Evolutionary conservation across 73 alveolate genomes (phyloP), one percentile per base, ranked within the genome.

Genomic region (Tetrahymena thermophila): DNA sequence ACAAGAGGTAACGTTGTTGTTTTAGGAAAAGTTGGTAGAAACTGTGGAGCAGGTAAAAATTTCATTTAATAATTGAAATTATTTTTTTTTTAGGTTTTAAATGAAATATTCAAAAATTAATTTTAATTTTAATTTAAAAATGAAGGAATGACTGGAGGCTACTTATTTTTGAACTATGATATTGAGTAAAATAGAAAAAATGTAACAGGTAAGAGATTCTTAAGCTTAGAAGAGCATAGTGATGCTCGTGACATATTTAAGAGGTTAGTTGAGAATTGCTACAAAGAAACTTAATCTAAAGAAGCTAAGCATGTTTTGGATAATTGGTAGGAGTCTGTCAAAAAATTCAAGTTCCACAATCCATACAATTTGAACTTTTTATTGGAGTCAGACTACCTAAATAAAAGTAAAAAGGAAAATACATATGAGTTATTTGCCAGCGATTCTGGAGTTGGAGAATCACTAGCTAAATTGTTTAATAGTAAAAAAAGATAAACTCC

Each of bases 21-120:
- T n/a, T 85, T 93, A 35, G 95, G 95, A 56, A 93, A 93, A 23
- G 95, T 93, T 3, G 95, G 95, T 16, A 34, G 95, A 35, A 93
- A 93, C 23, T 56, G 58, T 93, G 95, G 94, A 10, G 95, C 95
- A 43, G 95, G 95, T 71, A 71, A 17, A 28, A 19, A 50, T 11
- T 50, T 50, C 28, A 11, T 21, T 21, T 10, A 50, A n/a, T n/a
- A 15, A 50, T 19, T 19, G 9, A 25, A 19, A 31, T 31, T 71
- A 19, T 71, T n/a, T 7, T 4, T 0, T 25, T 71, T 71, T 71
- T 28, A 10, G n/a, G n/a, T n/a, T n/a, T n/a, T n/a, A n/a, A n/a
- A n/a, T n/a, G n/a, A n/a, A n/a, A n/a, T n/a, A n/a, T n/a, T 71
- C 1, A 31, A 40, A 40, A 40, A 7, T 40, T 4, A 40, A 40